Evolutionary conservation across 1,284 basidiomycete species (phyloP).

Genomic region (Wolfiporia cocos): DNA sequence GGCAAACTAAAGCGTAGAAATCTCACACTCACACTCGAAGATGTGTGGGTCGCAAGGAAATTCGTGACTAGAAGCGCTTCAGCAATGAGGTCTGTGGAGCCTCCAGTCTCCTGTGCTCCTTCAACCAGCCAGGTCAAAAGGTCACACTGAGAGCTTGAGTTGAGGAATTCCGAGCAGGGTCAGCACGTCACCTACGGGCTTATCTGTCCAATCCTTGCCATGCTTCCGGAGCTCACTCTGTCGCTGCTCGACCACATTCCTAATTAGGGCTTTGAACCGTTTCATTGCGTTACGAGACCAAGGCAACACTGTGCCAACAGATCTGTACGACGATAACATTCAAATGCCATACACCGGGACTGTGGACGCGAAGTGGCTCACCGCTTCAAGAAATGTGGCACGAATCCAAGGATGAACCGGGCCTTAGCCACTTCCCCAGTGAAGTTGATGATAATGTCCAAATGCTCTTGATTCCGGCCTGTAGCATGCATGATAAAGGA

Average conservation of each 20-base stretch:
- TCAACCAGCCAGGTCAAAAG: conserved; percentile 41
- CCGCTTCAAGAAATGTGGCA: too few relatives aligned
- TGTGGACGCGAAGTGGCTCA: too few relatives aligned
- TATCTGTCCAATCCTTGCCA: conserved; percentile 8
- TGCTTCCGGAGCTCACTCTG: conserved; percentile 13
- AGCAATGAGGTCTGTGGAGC: conserved; percentile 26
- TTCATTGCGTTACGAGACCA: conserved; percentile 10
- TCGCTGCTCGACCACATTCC: conserved; percentile 25
- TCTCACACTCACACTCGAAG: conserved; percentile 27
- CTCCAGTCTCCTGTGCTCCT: conserved; percentile 26
- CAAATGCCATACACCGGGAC: too few relatives aligned
- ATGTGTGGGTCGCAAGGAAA: conserved; percentile 37
- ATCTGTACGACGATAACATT: too few relatives aligned
- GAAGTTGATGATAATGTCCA: too few relatives aligned
- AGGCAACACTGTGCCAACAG: too few relatives aligned
- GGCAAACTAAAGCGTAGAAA: neutral
- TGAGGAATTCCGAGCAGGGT: neutral
- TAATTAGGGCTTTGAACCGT: conserved; percentile 23
- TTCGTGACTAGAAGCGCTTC: conserved; percentile 38
- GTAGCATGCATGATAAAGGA: neutral
- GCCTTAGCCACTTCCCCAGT: too few relatives aligned
- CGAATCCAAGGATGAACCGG: too few relatives aligned
- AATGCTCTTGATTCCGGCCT: too few relatives aligned
- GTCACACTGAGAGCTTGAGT: conserved; percentile 31
- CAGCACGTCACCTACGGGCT: neutral